Conservation (phyloP, 2,329 filamentous ascomycete genomes). For the Fusarium buxicola region DNA sequence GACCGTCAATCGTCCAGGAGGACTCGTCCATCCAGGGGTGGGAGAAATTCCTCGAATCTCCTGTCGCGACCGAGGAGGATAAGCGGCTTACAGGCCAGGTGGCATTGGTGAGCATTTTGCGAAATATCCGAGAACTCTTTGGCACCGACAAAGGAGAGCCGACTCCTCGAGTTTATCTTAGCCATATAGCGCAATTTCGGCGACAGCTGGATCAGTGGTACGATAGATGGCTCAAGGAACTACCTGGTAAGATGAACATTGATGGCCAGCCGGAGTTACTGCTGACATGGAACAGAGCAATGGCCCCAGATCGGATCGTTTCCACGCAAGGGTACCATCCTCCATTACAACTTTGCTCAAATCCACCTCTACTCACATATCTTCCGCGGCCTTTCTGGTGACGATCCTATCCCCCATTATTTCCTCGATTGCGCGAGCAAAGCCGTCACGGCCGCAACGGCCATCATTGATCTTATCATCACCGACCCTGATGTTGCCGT, state of each 20-base stretch:
- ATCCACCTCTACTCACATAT: constrained; percentile 57
- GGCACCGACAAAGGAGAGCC: constrained; percentile 66
- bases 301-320: constrained; percentile 55
- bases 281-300: constrained; percentile 48
- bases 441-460: constrained; percentile 54
- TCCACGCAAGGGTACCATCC: constrained; percentile 54
- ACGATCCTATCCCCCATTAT: constrained; percentile 50
- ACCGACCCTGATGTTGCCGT: constrained; percentile 56
- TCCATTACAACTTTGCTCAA: constrained; percentile 58
- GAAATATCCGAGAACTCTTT: constrained; percentile 66
- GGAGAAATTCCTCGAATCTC: constrained; percentile 65
- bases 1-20: constrained; percentile 68
- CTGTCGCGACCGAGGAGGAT: constrained; percentile 64
- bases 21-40: constrained; percentile 68
- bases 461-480: constrained; percentile 58
- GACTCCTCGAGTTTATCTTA: constrained; percentile 63
- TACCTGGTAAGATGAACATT: constrained; percentile 44
- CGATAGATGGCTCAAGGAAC: constrained; percentile 50
- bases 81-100: constrained; percentile 70
- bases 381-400: constrained; percentile 53
- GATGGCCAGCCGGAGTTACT: rapidly evolving
- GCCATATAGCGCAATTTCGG: constrained; percentile 56
- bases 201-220: constrained; percentile 55
- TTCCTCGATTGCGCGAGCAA: constrained; percentile 50
- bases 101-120: constrained; percentile 67